phyloP scores from a whole-genome alignment of 2,329 filamentous ascomycete genomes.

The Fusarium acutatum region DNA sequence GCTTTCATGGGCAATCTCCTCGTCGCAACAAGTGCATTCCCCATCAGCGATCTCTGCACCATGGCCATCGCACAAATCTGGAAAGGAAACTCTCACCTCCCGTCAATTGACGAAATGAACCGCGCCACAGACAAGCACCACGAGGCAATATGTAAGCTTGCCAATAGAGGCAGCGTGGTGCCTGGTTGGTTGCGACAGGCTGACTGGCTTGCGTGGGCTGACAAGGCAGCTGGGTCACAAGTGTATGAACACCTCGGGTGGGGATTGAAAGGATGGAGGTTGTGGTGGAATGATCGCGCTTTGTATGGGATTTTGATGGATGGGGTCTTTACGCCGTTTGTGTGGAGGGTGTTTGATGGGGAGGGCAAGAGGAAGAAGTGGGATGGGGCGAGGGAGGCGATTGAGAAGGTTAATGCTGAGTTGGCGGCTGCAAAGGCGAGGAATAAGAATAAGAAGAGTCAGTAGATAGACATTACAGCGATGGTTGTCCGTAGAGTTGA shows the following conservation, averaged over 20 bases:
- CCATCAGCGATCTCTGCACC: conserved; percentile 52
- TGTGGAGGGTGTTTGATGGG: conserved; percentile 53
- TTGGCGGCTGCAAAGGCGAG: conserved; percentile 15
- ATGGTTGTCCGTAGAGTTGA: background rate
- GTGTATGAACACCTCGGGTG: conserved; percentile 52
- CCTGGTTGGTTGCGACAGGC: conserved; percentile 43
- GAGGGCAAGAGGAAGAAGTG: conserved; percentile 52
- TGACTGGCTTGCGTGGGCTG: conserved; percentile 52
- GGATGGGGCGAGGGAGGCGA: conserved; percentile 49
- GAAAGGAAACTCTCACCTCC: conserved; percentile 50
- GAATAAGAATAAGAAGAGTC: conserved; percentile 15
- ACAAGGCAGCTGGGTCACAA: conserved; percentile 53
- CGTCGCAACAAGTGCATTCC: conserved; percentile 46
- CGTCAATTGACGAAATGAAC: conserved; percentile 49
- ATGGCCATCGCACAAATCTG: conserved; percentile 57
- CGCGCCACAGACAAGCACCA: conserved; percentile 46
- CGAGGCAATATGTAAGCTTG: conserved; percentile 43
- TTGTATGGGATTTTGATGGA: conserved; percentile 51
- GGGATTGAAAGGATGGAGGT: conserved; percentile 50
- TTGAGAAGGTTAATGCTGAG: conserved; percentile 44
- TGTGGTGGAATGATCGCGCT: conserved; percentile 51
- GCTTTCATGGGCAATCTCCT: conserved; percentile 53
- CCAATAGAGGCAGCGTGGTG: conserved; percentile 37
- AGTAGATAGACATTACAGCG: background rate
- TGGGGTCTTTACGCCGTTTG: conserved; percentile 52